Conservation (phyloP, 305 asterid species). For the Fraxinus angustifolia region DNA sequence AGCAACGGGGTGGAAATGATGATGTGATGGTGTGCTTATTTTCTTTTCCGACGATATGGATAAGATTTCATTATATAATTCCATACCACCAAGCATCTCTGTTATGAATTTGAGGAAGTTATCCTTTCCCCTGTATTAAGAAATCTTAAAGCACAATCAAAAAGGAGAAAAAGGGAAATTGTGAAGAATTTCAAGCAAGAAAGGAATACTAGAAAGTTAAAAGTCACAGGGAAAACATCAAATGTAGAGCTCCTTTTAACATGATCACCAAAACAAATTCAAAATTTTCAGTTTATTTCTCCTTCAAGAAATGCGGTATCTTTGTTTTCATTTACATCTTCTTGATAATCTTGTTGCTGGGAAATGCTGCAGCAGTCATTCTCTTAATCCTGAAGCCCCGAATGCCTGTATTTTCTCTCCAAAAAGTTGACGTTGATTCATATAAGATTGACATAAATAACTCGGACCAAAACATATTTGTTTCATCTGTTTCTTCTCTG, state of each 20-base stretch:
- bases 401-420: constrained; percentile 48
- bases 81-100: background rate
- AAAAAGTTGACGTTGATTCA: constrained; percentile 39
- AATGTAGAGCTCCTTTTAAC: constrained; percentile 14
- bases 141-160: constrained; percentile 26
- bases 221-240: constrained; percentile 20
- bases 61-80: background rate
- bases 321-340: constrained; percentile 36
- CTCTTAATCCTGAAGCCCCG: constrained; percentile 46
- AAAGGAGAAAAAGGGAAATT: constrained; percentile 8
- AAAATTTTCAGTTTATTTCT: constrained; percentile 19
- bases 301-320: constrained; percentile 34
- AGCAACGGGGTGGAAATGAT: background rate
- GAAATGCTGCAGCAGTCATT: constrained; percentile 29
- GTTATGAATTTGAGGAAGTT: background rate
- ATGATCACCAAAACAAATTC: constrained; percentile 28
- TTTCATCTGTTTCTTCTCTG: constrained; percentile 44
- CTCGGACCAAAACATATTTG: constrained; percentile 27
- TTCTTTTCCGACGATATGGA: background rate
- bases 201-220: constrained; percentile 42
- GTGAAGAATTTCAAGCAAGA: constrained; percentile 31
- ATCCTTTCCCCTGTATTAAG: constrained; percentile 5
- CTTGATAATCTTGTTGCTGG: constrained; percentile 28
- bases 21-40: background rate
- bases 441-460: constrained; percentile 35